These are phyloP conservation scores for Populus trichocarpa DNA, from an alignment of 441 rosid species.

Conservation along the genomic window DNA sequence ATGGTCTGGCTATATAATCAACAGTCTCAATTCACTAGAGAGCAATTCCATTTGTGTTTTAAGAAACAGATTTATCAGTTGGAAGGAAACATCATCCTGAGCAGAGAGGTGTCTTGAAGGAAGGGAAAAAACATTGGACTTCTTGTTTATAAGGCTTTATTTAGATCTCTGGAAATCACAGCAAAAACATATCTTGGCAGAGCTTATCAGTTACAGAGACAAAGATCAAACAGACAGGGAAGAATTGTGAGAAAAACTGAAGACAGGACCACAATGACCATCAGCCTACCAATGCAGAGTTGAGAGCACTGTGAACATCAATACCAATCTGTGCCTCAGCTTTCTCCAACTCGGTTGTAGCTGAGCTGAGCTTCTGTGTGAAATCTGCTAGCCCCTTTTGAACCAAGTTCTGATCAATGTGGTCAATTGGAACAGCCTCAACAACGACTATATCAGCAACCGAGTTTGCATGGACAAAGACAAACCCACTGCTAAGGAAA, in stretches of 20 bases:
- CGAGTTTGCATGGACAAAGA: slow-evolving; percentile 78
- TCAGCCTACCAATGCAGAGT: slow-evolving; percentile 74
- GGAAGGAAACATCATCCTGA: background rate
- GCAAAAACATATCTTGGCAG: slow-evolving; percentile 12
- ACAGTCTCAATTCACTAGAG: background rate
- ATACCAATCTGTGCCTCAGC: slow-evolving; percentile 93
- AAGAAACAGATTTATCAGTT: background rate
- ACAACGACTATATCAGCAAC: slow-evolving; percentile 74
- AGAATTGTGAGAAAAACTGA: slow-evolving; percentile 3
- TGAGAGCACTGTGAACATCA: slow-evolving; percentile 76
- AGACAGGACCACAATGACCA: slow-evolving; percentile 5
- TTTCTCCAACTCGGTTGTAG: slow-evolving; percentile 79
- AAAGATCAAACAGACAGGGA: slow-evolving; percentile 15
- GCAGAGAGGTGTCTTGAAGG: background rate
- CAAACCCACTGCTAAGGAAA: slow-evolving; percentile 87
- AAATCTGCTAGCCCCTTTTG: slow-evolving; percentile 84
- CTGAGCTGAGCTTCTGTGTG: slow-evolving; percentile 71
- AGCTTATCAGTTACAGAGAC: slow-evolving; percentile 17
- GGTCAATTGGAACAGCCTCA: slow-evolving; percentile 77
- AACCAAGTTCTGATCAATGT: slow-evolving; percentile 60
- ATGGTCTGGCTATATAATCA: background rate
- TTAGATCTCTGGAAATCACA: slow-evolving; percentile 15
- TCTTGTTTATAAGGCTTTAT: slow-evolving; percentile 30
- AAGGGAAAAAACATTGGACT: slow-evolving; percentile 1
- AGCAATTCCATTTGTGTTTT: background rate